Conservation (phyloP, 2,329 filamentous ascomycete species). For the Colletotrichum lupini region DNA sequence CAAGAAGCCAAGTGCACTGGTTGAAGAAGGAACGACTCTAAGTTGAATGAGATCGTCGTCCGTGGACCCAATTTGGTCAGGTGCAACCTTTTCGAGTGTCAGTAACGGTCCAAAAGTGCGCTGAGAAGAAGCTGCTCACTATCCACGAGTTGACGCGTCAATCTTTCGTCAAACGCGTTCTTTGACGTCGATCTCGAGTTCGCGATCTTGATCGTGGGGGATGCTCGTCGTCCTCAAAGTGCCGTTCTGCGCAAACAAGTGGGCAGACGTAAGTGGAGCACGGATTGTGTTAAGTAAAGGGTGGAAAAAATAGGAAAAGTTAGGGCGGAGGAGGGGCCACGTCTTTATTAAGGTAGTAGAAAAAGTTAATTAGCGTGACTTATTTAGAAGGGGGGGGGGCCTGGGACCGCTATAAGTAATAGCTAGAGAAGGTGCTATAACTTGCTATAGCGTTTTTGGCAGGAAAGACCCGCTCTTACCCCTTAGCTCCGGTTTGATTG, state of each 20-base stretch:
- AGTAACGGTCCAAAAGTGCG: not conserved
- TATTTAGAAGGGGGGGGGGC: not conserved
- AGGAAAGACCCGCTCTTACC: not conserved
- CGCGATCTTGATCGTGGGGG: not conserved
- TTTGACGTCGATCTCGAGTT: not conserved
- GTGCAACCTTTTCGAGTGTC: not conserved
- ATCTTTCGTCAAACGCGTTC: not conserved
- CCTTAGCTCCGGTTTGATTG: not conserved
- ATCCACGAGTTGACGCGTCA: slow-evolving; percentile 13
- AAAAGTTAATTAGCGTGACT: not conserved
- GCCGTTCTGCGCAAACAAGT: not conserved
- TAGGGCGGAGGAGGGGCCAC: not conserved
- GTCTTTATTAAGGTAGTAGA: not conserved
- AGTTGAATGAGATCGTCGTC: not conserved
- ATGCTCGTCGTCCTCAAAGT: not conserved
- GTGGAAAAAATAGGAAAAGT: not conserved
- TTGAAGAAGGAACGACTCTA: not conserved
- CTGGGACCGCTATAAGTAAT: not conserved
- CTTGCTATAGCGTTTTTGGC: not conserved
- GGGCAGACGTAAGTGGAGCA: not conserved
- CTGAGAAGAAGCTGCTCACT: not conserved
- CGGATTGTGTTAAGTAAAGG: not conserved
- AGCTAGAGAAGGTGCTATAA: not conserved
- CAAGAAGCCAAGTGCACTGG: not conserved
- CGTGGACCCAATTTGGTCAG: not conserved